Base-by-base conservation (phyloP, 1,284 basidiomycete genomes). In the Cryptococcus maquisensis region DNA sequence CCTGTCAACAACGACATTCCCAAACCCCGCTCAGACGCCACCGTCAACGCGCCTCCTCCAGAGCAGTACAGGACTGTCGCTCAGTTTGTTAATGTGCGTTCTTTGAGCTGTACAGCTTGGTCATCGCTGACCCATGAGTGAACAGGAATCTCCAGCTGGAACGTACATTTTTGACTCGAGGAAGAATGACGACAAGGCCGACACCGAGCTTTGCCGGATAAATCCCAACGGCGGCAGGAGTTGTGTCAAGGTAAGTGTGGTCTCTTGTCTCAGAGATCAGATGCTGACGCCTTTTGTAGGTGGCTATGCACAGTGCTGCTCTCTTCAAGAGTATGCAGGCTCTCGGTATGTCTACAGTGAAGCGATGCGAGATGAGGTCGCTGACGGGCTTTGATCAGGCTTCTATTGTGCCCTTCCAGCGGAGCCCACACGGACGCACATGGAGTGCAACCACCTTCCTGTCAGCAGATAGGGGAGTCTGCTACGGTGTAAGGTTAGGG, bases 351-450 rank as follows among this genome's bases (percentile, higher is more conserved):
- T 40, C 26, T 3, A 44, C 16, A 15, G n/a, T 23, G 42, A 21
- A 7, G 6, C 13, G n/a, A 32, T 24, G 46, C 8, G 35, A 47
- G 20, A 43, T 41, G 5, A 45, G 52, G 41, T 42, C 63, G 85
- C 84, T 79, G 80, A 40, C n/a, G 28, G 38, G 9, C 21, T 9
- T 7, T 16, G n/a, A 32, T 74, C 80, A 64, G 86, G 84, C 18
- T 88, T 88, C 76, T 90, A 83, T 77, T 89, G 86, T 69, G 81
- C 83, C 3, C 72, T 88, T 36, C 86, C 86, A 9, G 84, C 84
- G 66, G 84, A 90, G 67, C 87, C 86, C 9, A 74, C 78, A 50
- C 80, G 80, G 71, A 87, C 86, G 37, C 78, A 89, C 64, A 87
- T 90, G 79, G 83, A 87, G 69, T 89, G 87, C 74, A 84, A 78